A percentile compares a stretch with the other conserved stretches of the same genome.
These are phyloP conservation scores for Kodamaea neixiangensis DNA, from an alignment of 805 yeast species.

Conservation along the genomic window DNA sequence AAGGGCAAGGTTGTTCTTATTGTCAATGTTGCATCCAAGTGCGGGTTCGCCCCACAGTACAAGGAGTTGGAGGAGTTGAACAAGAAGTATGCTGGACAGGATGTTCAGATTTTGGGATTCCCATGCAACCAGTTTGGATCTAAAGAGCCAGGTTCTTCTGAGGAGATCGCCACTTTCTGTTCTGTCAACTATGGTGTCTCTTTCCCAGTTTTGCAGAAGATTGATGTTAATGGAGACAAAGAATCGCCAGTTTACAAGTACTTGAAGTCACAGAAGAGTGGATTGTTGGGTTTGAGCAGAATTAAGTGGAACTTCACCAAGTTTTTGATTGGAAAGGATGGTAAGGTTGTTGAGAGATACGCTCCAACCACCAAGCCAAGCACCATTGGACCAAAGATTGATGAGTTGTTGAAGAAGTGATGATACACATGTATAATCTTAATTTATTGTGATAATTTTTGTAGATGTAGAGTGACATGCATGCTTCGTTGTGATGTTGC, in stretches of 20 bases:
- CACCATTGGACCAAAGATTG: slow-evolving; percentile 44
- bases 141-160: slow-evolving; percentile 44
- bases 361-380: slow-evolving; percentile 62
- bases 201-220: slow-evolving; percentile 84
- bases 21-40: slow-evolving; percentile 88
- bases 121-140: slow-evolving; percentile 47
- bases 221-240: slow-evolving; percentile 84
- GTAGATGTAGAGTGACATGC: too few species aligned
- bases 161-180: slow-evolving; percentile 75
- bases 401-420: slow-evolving; percentile 48
- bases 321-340: slow-evolving; percentile 42
- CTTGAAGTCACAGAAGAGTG: slow-evolving; percentile 63
- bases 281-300: slow-evolving; percentile 43
- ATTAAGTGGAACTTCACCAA: slow-evolving; percentile 50
- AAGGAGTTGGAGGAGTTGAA: slow-evolving; percentile 42
- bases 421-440: background rate
- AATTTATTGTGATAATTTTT: too few species aligned
- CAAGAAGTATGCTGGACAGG: slow-evolving; percentile 39
- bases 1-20: slow-evolving; percentile 81
- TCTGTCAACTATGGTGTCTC: slow-evolving; percentile 82
- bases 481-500: too few species aligned
- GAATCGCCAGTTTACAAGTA: slow-evolving; percentile 80
- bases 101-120: slow-evolving; percentile 42
- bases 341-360: slow-evolving; percentile 51
- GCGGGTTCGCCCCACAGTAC: slow-evolving; percentile 69